phyloP scores from a whole-genome alignment of 2,329 filamentous ascomycete genomes.

The Claviceps sp. region DNA sequence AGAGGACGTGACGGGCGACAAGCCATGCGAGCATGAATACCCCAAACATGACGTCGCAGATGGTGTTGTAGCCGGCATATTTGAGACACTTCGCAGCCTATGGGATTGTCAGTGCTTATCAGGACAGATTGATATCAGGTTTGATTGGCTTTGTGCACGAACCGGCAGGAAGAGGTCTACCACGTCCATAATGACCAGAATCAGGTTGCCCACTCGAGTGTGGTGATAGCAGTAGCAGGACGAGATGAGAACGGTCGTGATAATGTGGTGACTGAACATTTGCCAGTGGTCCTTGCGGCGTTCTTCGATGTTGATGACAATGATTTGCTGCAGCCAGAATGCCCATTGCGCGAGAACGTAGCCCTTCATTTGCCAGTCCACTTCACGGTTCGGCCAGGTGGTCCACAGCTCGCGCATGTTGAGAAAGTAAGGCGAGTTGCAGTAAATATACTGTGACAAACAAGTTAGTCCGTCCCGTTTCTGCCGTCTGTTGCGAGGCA shows the following conservation, averaged over 20 bases:
- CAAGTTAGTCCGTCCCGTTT: background rate
- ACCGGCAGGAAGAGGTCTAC: constrained; percentile 83
- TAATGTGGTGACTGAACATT: constrained; percentile 93
- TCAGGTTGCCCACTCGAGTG: constrained; percentile 76
- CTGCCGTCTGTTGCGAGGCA: background rate
- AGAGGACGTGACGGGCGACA: constrained; percentile 67
- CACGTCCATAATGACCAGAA: constrained; percentile 85
- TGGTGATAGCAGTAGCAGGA: constrained; percentile 78
- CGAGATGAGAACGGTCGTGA: constrained; percentile 70
- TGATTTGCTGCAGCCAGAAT: constrained; percentile 89
- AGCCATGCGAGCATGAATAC: constrained; percentile 82
- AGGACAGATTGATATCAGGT: background rate
- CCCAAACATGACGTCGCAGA: constrained; percentile 75
- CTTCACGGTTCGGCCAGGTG: constrained; percentile 67
- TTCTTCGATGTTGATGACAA: constrained; percentile 91
- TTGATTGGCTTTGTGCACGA: constrained; percentile 18
- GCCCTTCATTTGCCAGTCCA: constrained; percentile 65
- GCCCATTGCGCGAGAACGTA: constrained; percentile 85
- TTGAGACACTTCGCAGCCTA: constrained; percentile 88
- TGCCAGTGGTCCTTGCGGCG: constrained; percentile 88
- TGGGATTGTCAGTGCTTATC: background rate
- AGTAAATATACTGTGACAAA: constrained; percentile 58
- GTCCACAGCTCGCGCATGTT: constrained; percentile 71
- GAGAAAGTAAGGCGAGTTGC: constrained; percentile 63
- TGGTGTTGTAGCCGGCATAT: constrained; percentile 61